Evolutionary conservation across 257 asterid genomes (phyloP).

Genomic region (Solanum arcanum): DNA sequence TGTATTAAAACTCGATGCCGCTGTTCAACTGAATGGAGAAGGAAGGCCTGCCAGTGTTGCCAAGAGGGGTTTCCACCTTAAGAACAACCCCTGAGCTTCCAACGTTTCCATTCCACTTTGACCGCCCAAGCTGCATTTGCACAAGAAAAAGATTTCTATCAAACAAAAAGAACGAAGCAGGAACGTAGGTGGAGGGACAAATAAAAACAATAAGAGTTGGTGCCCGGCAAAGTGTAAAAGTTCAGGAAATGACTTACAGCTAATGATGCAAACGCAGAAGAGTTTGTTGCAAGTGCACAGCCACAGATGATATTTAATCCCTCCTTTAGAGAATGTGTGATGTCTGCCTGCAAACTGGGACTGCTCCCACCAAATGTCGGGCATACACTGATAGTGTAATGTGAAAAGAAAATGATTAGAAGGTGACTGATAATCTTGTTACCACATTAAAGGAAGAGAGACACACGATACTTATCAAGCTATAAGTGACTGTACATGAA

Average conservation of each 20-base stretch:
- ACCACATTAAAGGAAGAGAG: not conserved
- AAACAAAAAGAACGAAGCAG: not conserved
- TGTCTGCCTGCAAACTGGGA: conserved; percentile 78
- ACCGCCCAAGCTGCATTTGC: conserved; percentile 72
- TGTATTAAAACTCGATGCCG: conserved; percentile 60
- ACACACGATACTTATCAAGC: not conserved
- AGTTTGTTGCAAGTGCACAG: conserved; percentile 49
- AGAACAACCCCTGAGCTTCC: conserved; percentile 75
- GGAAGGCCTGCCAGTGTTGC: conserved; percentile 51
- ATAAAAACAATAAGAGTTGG: not conserved
- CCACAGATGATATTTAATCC: conserved; percentile 74
- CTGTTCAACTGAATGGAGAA: conserved; percentile 81
- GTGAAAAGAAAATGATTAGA: not conserved
- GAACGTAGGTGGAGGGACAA: not conserved
- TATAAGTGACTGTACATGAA: not conserved
- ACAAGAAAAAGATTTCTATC: not conserved
- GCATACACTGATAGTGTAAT: conserved; percentile 35
- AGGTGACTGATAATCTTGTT: not conserved
- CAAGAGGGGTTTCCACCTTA: conserved; percentile 83
- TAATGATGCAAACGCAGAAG: conserved; percentile 81
- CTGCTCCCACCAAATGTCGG: conserved; percentile 89
- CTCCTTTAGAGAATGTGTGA: conserved; percentile 72
- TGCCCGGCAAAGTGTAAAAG: not conserved
- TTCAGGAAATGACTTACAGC: conserved; percentile 42
- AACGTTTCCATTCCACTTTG: conserved; percentile 89